These are phyloP conservation scores for Rickenella mellea DNA, from an alignment of 768 basidiomycete species.

Conservation along the genomic window DNA sequence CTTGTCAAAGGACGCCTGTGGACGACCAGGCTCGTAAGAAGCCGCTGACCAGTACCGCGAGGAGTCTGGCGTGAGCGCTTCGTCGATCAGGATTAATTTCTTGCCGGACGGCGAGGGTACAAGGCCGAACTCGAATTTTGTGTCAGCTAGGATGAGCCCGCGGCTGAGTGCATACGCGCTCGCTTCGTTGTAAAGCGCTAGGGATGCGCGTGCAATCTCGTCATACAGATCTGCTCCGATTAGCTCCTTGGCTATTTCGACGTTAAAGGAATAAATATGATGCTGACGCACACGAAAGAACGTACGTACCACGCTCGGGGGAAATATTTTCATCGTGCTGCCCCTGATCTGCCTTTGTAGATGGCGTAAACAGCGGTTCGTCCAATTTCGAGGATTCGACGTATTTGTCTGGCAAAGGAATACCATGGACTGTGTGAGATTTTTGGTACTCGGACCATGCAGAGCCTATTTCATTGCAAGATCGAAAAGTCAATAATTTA, in stretches of 20 bases:
- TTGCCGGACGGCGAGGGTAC: conserved; percentile 24
- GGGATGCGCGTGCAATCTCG: conserved; percentile 46
- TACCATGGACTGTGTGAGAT: conserved; percentile 80
- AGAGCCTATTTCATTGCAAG: conserved; percentile 62
- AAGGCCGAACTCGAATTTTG: conserved; percentile 97
- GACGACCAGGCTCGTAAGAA: conserved; percentile 59
- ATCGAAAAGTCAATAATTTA: conserved; percentile 5
- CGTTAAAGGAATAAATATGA: neutral
- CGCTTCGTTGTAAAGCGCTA: conserved; percentile 66
- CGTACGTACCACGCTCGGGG: conserved; percentile 54
- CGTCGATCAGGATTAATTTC: conserved; percentile 84
- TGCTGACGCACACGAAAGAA: neutral
- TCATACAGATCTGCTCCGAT: conserved; percentile 59
- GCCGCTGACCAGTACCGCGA: conserved; percentile 91
- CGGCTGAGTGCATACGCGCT: conserved; percentile 61
- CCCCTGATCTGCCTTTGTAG: conserved; percentile 93
- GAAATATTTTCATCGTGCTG: conserved; percentile 95
- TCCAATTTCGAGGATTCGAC: conserved; percentile 81
- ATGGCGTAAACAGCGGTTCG: conserved; percentile 87
- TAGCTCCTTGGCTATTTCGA: conserved; percentile 45
- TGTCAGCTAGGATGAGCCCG: conserved; percentile 93
- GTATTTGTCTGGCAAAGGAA: conserved; percentile 62
- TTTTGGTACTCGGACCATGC: conserved; percentile 93
- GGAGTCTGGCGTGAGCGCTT: conserved; percentile 95
- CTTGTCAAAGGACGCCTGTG: conserved; percentile 93